phyloP scores from a whole-genome alignment of 306 rosid genomes.

The Trichosanthes cucumerina region DNA sequence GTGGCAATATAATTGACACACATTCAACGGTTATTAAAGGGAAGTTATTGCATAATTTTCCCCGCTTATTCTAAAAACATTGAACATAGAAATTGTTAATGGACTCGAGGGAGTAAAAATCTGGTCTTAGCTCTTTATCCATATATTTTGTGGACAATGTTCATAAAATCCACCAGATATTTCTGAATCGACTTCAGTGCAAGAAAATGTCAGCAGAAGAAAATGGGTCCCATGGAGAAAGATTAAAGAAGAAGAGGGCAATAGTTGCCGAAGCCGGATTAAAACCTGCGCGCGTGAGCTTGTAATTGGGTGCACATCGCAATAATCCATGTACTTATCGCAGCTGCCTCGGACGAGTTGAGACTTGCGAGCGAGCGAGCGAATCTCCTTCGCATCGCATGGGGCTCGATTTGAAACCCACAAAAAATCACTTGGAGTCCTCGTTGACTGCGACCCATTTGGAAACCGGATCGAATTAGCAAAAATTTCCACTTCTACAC shows the following conservation, averaged over 20 bases:
- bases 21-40: too few relatives aligned
- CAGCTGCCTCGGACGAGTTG: background rate
- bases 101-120: background rate
- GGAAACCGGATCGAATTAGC: background rate
- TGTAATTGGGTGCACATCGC: background rate
- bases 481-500: background rate
- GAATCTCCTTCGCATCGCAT: background rate
- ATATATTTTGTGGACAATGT: background rate
- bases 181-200: background rate
- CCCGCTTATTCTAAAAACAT: too few relatives aligned
- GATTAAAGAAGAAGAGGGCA: background rate
- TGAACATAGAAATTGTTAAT: too few relatives aligned
- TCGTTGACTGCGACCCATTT: conserved; percentile 2
- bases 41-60: too few relatives aligned
- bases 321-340: background rate
- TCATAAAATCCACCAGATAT: background rate
- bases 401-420: background rate
- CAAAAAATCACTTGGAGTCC: background rate
- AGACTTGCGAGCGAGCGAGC: background rate
- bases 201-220: background rate
- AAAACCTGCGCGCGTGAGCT: background rate
- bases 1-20: too few relatives aligned
- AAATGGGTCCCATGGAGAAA: background rate
- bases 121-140: background rate
- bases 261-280: background rate